These are phyloP conservation scores for Boletus sp. DNA, from an alignment of 1,284 basidiomycete genomes.

Conservation along the genomic window DNA sequence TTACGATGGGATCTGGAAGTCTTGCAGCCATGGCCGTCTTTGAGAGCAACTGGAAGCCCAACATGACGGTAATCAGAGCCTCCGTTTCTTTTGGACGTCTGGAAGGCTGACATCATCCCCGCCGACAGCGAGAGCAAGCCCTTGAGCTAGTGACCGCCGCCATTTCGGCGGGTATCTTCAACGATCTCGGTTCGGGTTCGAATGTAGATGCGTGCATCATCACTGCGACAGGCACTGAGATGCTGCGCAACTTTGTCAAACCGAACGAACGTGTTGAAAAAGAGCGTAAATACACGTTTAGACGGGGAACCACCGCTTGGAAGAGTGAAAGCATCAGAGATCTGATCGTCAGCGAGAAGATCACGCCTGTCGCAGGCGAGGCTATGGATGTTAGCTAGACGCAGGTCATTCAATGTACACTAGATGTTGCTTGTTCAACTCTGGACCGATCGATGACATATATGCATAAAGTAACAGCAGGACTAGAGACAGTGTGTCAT, in stretches of 20 bases:
- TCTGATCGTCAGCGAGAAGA: slow-evolving; percentile 69
- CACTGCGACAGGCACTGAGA: slow-evolving; percentile 78
- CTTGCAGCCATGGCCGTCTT: slow-evolving; percentile 99
- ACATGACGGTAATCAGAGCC: slow-evolving; percentile 64
- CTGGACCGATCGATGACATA: neutral
- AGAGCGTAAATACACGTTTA: slow-evolving; percentile 74
- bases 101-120: slow-evolving; percentile 10
- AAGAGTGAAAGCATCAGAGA: slow-evolving; percentile 74
- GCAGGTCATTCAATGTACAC: slow-evolving; percentile 3
- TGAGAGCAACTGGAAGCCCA: slow-evolving; percentile 81
- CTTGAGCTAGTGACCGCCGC: slow-evolving; percentile 83
- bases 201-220: slow-evolving; percentile 98
- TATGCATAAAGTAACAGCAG: slow-evolving; percentile 12
- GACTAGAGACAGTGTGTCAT: slow-evolving; percentile 11
- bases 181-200: slow-evolving; percentile 96
- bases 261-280: slow-evolving; percentile 88
- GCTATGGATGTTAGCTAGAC: slow-evolving; percentile 71
- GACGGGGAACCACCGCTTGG: slow-evolving; percentile 84
- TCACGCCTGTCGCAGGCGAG: slow-evolving; percentile 52
- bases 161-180: slow-evolving; percentile 96
- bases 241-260: slow-evolving; percentile 86
- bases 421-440: neutral
- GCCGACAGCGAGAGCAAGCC: slow-evolving; percentile 72
- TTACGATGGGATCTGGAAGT: slow-evolving; percentile 97
- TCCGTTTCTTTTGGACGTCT: neutral